A percentile compares a stretch with the other conserved stretches of the same genome.
Conservation (phyloP, 2,329 filamentous ascomycete species). For the Daldinia sp. region DNA sequence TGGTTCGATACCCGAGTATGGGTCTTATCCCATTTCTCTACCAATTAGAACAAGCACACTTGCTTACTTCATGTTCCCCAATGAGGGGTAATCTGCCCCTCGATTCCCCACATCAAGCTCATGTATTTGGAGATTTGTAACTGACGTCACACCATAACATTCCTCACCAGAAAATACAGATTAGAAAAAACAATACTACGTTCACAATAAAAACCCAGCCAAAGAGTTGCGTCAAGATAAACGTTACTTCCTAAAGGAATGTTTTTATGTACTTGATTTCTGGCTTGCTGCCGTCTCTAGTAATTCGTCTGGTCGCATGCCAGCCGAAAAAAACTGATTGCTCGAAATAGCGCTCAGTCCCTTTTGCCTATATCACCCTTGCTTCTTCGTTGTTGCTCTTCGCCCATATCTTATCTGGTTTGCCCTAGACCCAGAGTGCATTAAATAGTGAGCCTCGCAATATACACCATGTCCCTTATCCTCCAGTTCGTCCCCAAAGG, state of each 20-base stretch:
- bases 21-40: no score
- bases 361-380: conserved; percentile 2
- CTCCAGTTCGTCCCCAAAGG: conserved; percentile 24
- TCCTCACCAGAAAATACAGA: not conserved
- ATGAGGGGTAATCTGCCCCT: conserved; percentile 1
- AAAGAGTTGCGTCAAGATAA: not conserved
- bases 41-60: not conserved
- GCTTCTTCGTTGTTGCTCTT: not conserved
- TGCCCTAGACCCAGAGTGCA: not conserved
- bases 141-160: not conserved
- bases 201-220: not conserved
- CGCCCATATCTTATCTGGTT: not conserved
- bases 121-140: not conserved
- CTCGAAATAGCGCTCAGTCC: not conserved
- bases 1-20: not conserved
- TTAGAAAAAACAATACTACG: not conserved
- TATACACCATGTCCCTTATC: conserved; percentile 6
- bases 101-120: not conserved
- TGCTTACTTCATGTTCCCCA: not conserved
- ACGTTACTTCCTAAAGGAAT: not conserved
- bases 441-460: conserved; percentile 10
- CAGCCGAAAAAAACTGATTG: not conserved
- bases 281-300: conserved; percentile 1
- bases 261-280: not conserved
- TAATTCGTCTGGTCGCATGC: not conserved